Conservation (phyloP, 2,329 filamentous ascomycete species). For the Ilyonectria sp. region DNA sequence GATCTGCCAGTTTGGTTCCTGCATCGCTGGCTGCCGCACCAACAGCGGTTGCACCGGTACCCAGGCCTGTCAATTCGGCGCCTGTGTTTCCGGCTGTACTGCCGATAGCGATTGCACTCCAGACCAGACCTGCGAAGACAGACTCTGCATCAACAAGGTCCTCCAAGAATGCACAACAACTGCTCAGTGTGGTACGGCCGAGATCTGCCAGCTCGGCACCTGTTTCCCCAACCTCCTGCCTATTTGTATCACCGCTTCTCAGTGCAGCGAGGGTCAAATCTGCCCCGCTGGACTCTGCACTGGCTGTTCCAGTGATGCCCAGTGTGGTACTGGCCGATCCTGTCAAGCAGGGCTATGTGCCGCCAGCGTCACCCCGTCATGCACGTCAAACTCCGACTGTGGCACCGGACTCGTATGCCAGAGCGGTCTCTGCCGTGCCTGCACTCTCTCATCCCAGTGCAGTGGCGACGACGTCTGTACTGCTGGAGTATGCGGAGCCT, state of each 20-base stretch:
- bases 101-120: slow-evolving; percentile 1
- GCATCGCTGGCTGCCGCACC: slow-evolving; percentile 23
- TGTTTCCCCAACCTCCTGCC: slow-evolving; percentile 22
- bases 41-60: slow-evolving; percentile 11
- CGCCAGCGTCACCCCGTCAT: slow-evolving; percentile 19
- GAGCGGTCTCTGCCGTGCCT: slow-evolving; percentile 24
- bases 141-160: slow-evolving; percentile 8
- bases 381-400: slow-evolving; percentile 12
- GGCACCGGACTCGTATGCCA: slow-evolving; percentile 11
- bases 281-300: slow-evolving; percentile 20
- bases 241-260: slow-evolving; percentile 16
- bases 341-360: slow-evolving; percentile 25
- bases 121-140: slow-evolving; percentile 6
- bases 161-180: slow-evolving; percentile 3
- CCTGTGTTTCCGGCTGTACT: slow-evolving; percentile 6
- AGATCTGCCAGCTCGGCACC: slow-evolving; percentile 22
- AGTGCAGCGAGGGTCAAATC: slow-evolving; percentile 22
- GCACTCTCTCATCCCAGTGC: slow-evolving; percentile 13
- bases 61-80: slow-evolving; percentile 23
- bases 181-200: slow-evolving; percentile 6
- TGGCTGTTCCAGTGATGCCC: slow-evolving; percentile 10
- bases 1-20: slow-evolving; percentile 31
- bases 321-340: slow-evolving; percentile 16
- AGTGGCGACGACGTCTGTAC: slow-evolving; percentile 16
- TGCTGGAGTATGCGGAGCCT: slow-evolving; percentile 7